phyloP scores from a whole-genome alignment of 2,329 filamentous ascomycete genomes.

The Chaetothyriales sp. region DNA sequence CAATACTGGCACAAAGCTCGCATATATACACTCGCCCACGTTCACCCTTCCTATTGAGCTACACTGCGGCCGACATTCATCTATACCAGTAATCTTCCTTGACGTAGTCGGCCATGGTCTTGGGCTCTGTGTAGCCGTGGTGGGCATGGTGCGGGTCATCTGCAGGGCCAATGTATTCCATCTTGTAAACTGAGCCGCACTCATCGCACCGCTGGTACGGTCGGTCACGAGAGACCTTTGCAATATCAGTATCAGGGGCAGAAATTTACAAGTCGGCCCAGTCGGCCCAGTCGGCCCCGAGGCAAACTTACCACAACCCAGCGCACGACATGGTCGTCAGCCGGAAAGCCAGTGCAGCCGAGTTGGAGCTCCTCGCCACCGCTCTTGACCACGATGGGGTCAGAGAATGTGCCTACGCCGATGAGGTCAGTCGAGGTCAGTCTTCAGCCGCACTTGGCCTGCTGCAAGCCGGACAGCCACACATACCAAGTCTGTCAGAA shows the following conservation, averaged over 20 bases:
- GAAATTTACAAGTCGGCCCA: not conserved
- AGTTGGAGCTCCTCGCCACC: conserved; percentile 92
- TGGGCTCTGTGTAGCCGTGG: conserved; percentile 61
- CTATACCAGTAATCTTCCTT: conserved; percentile 83
- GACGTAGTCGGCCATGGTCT: conserved; percentile 93
- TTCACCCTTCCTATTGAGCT: not conserved
- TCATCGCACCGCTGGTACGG: conserved; percentile 91
- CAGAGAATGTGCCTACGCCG: conserved; percentile 60
- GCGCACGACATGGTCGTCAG: conserved; percentile 76
- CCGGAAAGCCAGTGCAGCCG: conserved; percentile 89
- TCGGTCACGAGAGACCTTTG: conserved; percentile 69
- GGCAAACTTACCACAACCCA: conserved; percentile 66
- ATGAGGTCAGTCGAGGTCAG: conserved; percentile 1
- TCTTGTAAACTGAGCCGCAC: conserved; percentile 93
- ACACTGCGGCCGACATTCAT: conserved; percentile 19
- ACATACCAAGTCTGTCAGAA: conserved; percentile 67
- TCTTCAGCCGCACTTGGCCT: not conserved
- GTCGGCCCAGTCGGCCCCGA: not conserved
- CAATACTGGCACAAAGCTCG: not conserved
- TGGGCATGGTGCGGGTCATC: conserved; percentile 47
- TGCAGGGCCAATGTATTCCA: conserved; percentile 82
- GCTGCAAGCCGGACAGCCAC: not conserved
- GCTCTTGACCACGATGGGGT: conserved; percentile 83
- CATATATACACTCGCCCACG: not conserved
- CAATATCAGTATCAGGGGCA: not conserved